phyloP scores from a whole-genome alignment of 2,329 filamentous ascomycete genomes.

The Escovopsis sp. region DNA sequence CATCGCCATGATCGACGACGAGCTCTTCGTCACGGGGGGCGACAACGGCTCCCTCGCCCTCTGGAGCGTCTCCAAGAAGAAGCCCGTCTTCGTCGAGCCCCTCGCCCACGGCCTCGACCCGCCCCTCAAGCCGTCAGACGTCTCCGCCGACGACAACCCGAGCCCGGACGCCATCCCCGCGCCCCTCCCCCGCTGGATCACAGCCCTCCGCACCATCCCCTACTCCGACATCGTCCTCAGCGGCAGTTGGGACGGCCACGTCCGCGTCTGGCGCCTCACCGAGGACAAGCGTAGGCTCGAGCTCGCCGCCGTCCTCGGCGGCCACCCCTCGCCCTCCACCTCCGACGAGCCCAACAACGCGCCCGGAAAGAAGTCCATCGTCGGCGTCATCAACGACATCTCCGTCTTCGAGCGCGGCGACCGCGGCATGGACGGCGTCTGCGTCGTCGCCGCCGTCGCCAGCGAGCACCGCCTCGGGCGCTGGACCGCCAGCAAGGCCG shows the following conservation, averaged over 20 bases:
- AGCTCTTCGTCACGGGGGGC: conserved; percentile 81
- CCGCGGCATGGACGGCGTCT: conserved; percentile 60
- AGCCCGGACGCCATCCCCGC: conserved; percentile 43
- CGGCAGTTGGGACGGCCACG: conserved; percentile 80
- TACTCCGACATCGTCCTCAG: conserved; percentile 83
- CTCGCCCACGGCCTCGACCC: conserved; percentile 78
- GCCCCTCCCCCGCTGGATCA: conserved; percentile 74
- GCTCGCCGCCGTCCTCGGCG: conserved; percentile 51
- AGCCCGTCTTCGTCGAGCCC: conserved; percentile 66
- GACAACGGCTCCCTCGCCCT: conserved; percentile 80
- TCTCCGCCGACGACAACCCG: conserved; percentile 57
- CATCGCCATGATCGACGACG: conserved; percentile 76
- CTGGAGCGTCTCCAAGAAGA: conserved; percentile 90
- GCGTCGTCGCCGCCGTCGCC: conserved; percentile 72
- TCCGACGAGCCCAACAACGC: not conserved
- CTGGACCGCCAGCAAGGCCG: conserved; percentile 52
- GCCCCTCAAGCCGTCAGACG: conserved; percentile 48
- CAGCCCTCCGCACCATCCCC: conserved; percentile 70
- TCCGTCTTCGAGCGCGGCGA: conserved; percentile 75
- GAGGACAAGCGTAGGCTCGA: conserved; percentile 72
- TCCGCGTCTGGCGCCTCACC: conserved; percentile 73
- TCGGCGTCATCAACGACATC: conserved; percentile 79
- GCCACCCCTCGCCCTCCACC: conserved; percentile 2
- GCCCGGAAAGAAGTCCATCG: conserved; percentile 26
- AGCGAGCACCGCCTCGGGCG: conserved; percentile 75